Evolutionary conservation across 2,329 filamentous ascomycete genomes (phyloP).

Genomic region (Xylaria multiplex): DNA sequence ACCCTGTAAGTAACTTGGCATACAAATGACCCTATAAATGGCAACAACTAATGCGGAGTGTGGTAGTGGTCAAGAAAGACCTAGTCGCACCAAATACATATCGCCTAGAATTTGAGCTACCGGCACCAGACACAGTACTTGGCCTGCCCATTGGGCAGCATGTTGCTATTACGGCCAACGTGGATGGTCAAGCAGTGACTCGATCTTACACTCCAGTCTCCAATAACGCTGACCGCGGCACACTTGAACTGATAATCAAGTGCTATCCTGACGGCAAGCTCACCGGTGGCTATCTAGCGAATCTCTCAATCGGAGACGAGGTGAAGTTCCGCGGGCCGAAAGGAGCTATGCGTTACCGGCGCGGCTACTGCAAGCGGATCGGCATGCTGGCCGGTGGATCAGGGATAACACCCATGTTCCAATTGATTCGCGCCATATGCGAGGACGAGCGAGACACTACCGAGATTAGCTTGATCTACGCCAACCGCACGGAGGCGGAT

Average conservation of each 20-base stretch:
- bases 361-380: constrained; percentile 55
- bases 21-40: background rate
- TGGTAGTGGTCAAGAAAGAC: constrained; percentile 51
- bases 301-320: constrained; percentile 59
- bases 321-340: constrained; percentile 66
- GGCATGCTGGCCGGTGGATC: constrained; percentile 66
- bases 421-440: constrained; percentile 71
- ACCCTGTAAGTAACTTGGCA: constrained; percentile 41
- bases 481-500: constrained; percentile 67
- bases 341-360: constrained; percentile 64
- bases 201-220: constrained; percentile 66
- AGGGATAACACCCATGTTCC: constrained; percentile 67
- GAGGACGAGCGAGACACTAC: constrained; percentile 69
- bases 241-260: constrained; percentile 62
- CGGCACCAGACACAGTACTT: constrained; percentile 55
- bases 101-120: constrained; percentile 60
- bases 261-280: constrained; percentile 62
- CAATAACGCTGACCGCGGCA: constrained; percentile 60
- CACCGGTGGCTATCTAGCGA: constrained; percentile 60
- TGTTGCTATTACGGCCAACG: constrained; percentile 60
- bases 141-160: constrained; percentile 68
- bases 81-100: constrained; percentile 57
- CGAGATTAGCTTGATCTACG: constrained; percentile 66
- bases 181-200: constrained; percentile 58
- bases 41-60: background rate